These are phyloP conservation scores for Bombardia bombarda DNA, from an alignment of 495 filamentous ascomycete species.

Conservation along the genomic window DNA sequence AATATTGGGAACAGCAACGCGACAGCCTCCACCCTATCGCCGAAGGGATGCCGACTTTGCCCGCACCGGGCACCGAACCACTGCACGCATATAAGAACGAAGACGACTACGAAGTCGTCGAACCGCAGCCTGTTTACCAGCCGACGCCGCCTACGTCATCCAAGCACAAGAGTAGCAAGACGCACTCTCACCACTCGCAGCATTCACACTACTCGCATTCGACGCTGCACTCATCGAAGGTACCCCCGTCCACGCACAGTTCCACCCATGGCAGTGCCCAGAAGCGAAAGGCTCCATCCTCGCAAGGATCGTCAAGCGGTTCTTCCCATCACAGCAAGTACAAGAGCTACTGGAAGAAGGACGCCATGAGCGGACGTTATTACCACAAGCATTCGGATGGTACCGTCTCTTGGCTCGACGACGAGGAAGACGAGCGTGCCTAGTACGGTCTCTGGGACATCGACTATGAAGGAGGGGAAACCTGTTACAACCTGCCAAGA, in stretches of 20 bases:
- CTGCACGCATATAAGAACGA: background rate
- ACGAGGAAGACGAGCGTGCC: background rate
- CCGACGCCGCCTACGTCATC: too few species aligned
- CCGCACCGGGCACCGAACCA: conserved; percentile 8
- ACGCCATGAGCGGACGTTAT: background rate
- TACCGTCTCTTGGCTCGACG: background rate
- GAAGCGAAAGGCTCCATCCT: background rate
- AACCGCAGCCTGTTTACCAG: background rate
- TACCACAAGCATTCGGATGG: background rate
- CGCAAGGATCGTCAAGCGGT: background rate
- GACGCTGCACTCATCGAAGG: background rate
- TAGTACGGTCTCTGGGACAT: background rate
- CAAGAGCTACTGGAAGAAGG: background rate
- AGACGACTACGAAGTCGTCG: conserved; percentile 10
- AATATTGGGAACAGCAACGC: conserved; percentile 1
- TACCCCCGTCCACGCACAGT: background rate
- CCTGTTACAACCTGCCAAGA: background rate
- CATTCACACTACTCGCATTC: background rate
- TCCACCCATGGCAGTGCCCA: background rate
- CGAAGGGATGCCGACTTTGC: conserved; percentile 7
- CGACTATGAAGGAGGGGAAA: background rate
- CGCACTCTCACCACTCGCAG: background rate
- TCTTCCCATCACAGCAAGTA: background rate
- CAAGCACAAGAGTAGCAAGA: too few species aligned
- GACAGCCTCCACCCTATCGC: conserved; percentile 7